These are phyloP conservation scores for Botrytis pseudocinerea DNA, from an alignment of 2,329 filamentous ascomycete genomes.

Conservation along the genomic window DNA sequence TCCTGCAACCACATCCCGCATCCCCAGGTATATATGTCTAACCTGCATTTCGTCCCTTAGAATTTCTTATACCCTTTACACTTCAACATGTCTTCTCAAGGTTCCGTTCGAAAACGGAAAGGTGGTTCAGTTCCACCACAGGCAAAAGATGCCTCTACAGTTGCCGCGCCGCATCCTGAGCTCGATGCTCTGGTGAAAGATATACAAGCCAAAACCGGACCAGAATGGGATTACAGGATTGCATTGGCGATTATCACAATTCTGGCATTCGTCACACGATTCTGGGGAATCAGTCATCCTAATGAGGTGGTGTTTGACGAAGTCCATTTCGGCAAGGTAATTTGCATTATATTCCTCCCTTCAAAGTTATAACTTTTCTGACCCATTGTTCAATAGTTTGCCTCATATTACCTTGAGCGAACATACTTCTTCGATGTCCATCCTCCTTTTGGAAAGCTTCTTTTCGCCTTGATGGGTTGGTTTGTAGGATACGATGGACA, in stretches of 20 bases:
- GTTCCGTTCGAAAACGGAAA: constrained; percentile 40
- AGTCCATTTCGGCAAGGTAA: constrained; percentile 98
- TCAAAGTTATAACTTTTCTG: constrained; percentile 21
- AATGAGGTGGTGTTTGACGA: constrained; percentile 98
- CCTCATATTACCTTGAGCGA: constrained; percentile 84
- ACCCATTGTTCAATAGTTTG: constrained; percentile 54
- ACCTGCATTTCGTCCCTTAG: constrained; percentile 25
- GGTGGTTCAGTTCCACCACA: constrained; percentile 51
- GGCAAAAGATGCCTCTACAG: constrained; percentile 48
- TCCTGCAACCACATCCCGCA: constrained; percentile 2
- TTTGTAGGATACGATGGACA: constrained; percentile 94
- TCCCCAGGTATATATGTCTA: constrained; percentile 28
- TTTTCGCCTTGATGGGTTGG: constrained; percentile 97
- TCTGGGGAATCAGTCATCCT: constrained; percentile 94
- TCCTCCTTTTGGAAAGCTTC: constrained; percentile 94
- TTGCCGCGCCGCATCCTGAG: constrained; percentile 44
- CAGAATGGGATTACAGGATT: constrained; percentile 84
- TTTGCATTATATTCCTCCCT: not conserved
- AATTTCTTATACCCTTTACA: constrained; percentile 27
- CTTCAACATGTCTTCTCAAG: constrained; percentile 38
- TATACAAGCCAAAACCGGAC: constrained; percentile 46
- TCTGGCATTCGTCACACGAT: constrained; percentile 86
- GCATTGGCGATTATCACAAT: constrained; percentile 74
- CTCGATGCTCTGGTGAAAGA: constrained; percentile 53
- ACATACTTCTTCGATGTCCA: constrained; percentile 99